Conservation (phyloP, 805 yeast genomes). For the Lipomyces kockii region DNA sequence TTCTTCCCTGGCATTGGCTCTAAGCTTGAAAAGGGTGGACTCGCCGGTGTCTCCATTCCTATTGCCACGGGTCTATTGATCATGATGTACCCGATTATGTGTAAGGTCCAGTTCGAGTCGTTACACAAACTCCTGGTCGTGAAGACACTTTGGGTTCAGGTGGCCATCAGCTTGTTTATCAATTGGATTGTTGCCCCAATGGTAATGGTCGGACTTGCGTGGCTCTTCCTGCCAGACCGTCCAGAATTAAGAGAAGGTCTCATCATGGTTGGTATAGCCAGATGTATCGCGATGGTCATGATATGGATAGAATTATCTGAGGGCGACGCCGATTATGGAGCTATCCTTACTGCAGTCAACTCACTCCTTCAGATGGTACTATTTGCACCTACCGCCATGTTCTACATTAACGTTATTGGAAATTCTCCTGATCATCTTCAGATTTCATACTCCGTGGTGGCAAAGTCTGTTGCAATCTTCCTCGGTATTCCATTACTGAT, state of each 20-base stretch:
- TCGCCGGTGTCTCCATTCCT: constrained; percentile 41
- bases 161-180: constrained; percentile 50
- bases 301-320: constrained; percentile 53
- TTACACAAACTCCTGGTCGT: constrained; percentile 42
- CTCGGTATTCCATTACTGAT: constrained; percentile 58
- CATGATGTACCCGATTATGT: constrained; percentile 64
- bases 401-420: constrained; percentile 52
- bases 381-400: constrained; percentile 57
- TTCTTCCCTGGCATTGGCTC: constrained; percentile 38
- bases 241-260: constrained; percentile 57
- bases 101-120: constrained; percentile 58
- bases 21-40: constrained; percentile 30
- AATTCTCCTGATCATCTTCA: neutral
- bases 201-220: constrained; percentile 56
- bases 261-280: constrained; percentile 62
- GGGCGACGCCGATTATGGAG: constrained; percentile 57
- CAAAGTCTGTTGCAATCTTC: constrained; percentile 56
- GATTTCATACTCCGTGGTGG: constrained; percentile 50
- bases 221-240: constrained; percentile 56
- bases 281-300: constrained; percentile 62
- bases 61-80: constrained; percentile 54
- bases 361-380: constrained; percentile 56
- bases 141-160: constrained; percentile 39
- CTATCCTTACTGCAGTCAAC: constrained; percentile 56
- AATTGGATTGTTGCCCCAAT: constrained; percentile 64